Conservation (phyloP, 2,329 filamentous ascomycete genomes). For the Botrytis elliptica region DNA sequence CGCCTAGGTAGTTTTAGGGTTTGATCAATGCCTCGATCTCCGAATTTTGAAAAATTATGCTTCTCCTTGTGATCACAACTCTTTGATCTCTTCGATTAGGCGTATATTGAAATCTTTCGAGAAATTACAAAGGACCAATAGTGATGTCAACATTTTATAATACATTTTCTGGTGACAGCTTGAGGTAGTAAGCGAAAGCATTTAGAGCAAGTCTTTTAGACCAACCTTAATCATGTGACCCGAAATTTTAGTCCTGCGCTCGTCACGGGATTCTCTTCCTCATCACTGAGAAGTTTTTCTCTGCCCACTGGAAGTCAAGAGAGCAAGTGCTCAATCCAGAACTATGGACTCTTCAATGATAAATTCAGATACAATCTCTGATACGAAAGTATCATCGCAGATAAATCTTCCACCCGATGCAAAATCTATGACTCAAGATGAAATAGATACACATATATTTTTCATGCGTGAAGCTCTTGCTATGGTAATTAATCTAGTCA, state of each 20-base stretch:
- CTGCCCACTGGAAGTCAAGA: neutral
- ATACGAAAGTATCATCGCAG: neutral
- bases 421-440: constrained; percentile 24
- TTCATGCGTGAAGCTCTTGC: constrained; percentile 85
- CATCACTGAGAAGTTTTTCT: neutral
- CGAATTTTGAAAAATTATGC: neutral
- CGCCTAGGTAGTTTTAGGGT: neutral
- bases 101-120: neutral
- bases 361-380: neutral
- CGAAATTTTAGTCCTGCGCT: neutral
- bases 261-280: neutral
- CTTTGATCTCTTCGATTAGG: neutral
- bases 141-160: neutral
- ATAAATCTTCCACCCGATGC: constrained; percentile 13
- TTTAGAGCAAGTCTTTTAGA: neutral
- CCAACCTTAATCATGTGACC: neutral
- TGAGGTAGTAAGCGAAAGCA: neutral
- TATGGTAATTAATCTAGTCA: constrained; percentile 59
- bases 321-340: neutral
- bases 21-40: neutral
- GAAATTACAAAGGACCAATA: neutral
- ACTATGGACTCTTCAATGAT: neutral
- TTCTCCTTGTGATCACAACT: neutral
- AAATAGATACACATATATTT: constrained; percentile 44
- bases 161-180: neutral